Base-by-base conservation (phyloP, 163 green algal species). In the Scenedesmus sp. region DNA sequence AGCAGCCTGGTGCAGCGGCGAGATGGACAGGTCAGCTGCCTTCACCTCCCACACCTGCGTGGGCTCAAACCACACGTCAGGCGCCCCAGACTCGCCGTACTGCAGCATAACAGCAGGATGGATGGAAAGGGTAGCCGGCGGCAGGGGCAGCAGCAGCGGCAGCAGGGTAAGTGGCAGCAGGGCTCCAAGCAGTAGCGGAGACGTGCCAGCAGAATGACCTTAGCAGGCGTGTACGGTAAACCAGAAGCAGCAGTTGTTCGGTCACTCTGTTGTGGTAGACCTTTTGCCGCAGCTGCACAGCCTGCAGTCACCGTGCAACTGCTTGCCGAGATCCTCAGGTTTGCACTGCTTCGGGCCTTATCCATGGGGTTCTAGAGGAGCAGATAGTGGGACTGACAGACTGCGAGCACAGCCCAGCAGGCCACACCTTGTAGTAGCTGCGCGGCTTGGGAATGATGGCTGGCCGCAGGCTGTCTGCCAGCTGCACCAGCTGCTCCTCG, bases 31-130 rank as follows among this genome's bases (percentile, higher is more conserved):
- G 94, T 99, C 98, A 0, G 98, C 98, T 1, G 97, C 97, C 95
- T 99, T 99, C 62, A 99, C 96, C 95, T 99, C 98, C 98, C 98
- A 99, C 88, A 99, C 93, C 56, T 92, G 88, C 90, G 96, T 95
- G 59, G 98, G 74, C 20, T 99, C 97, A 94, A 99, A 99, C 98
- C 98, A 99, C 10, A 99, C 96, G 89, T 99, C 98, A 10, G 97
- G 97, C 59, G 96, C 88, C 26, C 97, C 94, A 1, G 82, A 95
- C 67, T 99, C 97, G 62, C 94, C 94, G 77, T 95, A 98, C 90
- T 97, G 95, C 93, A 84, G 34, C 26, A 56, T 73, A 15, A 20
- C 12, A 73, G 82, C 64, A 67, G 56, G 52, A 84, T 16, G 62
- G 9, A 87, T 56, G 13, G 54, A 15, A 57, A 13, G 52, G 3